Base-by-base conservation (phyloP, 139 green algal genomes). In the Micractinium conductrix region DNA sequence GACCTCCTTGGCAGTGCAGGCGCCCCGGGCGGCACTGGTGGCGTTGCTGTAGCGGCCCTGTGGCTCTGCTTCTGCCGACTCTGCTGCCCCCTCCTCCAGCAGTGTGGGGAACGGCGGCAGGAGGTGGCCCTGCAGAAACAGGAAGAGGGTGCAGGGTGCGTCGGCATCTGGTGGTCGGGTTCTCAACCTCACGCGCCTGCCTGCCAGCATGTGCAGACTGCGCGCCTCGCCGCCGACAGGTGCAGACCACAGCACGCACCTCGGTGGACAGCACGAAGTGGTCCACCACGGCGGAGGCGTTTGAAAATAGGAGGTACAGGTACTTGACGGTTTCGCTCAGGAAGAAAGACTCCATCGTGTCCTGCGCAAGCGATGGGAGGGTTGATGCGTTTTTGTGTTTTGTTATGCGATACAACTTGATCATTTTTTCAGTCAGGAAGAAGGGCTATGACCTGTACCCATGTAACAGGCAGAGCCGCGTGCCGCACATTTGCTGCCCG, bases 301-400 rank as follows among this genome's bases (percentile, higher is more conserved):
- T 87, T 8, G 81, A 84, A 74, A 96, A 94, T 30, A 92, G 88
- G 26, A 98, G 91, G 86, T 92, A 97, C 48, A 97, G 89, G 89
- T 98, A 98, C 92, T 98, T 98, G 72, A 92, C 60, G 0, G 96
- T 98, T 78, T 99, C 96, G 2, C 89, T 88, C 40, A 99, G 89
- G 68, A 99, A 98, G 90, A 97, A 99, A 44, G 74, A 92, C 87
- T 98, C 94, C 94, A 96, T 96, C 33, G 93, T 89, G 87, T 99
- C 96, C 37, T 93, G 90, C 75, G n/a, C n/a, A n/a, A n/a, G n/a
- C n/a, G n/a, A n/a, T n/a, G n/a, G n/a, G n/a, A n/a, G n/a, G n/a
- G n/a, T n/a, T n/a, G n/a, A n/a, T n/a, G n/a, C n/a, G n/a, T n/a
- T n/a, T n/a, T n/a, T n/a, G n/a, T n/a, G n/a, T n/a, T n/a, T n/a